Percentiles rank a stretch among this genome's conserved stretches.
Evolutionary conservation across 148 eudicot genomes (phyloP).

Genomic region (Silene latifolia): DNA sequence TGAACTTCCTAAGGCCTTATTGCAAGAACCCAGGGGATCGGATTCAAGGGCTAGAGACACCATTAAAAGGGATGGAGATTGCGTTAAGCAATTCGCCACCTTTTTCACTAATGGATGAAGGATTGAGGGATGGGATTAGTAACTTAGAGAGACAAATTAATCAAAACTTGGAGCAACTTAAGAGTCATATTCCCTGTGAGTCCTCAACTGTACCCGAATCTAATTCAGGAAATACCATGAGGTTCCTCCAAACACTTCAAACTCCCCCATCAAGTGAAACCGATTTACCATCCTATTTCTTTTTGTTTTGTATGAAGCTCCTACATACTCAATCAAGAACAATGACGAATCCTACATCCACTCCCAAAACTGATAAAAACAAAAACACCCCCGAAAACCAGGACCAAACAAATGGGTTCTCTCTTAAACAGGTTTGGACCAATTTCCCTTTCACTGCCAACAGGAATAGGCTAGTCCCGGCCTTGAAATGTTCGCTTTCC

Average conservation of each 20-base stretch:
- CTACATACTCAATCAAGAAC: constrained; percentile 39
- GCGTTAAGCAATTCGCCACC: constrained; percentile 42
- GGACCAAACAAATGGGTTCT: constrained; percentile 20
- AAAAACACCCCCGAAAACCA: constrained; percentile 19
- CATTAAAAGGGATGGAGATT: constrained; percentile 62
- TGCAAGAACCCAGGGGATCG: constrained; percentile 50
- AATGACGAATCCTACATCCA: constrained; percentile 15
- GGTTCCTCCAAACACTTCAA: constrained; percentile 48
- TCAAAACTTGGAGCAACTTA: constrained; percentile 25
- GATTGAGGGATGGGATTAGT: constrained; percentile 31
- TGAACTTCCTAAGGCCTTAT: constrained; percentile 39
- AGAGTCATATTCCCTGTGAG: constrained; percentile 32
- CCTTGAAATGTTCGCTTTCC: constrained; percentile 60
- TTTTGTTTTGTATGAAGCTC: constrained; percentile 63
- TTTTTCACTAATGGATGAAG: constrained; percentile 22
- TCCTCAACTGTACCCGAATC: constrained; percentile 53
- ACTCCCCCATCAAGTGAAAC: constrained; percentile 31
- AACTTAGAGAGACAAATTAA: constrained; percentile 33
- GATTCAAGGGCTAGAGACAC: constrained; percentile 46
- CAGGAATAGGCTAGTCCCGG: constrained; percentile 39
- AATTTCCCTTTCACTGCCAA: constrained; percentile 18
- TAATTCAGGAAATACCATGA: constrained; percentile 26
- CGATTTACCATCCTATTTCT: constrained; percentile 54
- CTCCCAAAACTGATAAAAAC: constrained; percentile 16
- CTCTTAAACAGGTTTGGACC: constrained; percentile 28